A percentile compares a stretch with the other conserved stretches of the same genome.
Conservation (phyloP, 2,329 filamentous ascomycete species). For the Zymoseptoria brevis region DNA sequence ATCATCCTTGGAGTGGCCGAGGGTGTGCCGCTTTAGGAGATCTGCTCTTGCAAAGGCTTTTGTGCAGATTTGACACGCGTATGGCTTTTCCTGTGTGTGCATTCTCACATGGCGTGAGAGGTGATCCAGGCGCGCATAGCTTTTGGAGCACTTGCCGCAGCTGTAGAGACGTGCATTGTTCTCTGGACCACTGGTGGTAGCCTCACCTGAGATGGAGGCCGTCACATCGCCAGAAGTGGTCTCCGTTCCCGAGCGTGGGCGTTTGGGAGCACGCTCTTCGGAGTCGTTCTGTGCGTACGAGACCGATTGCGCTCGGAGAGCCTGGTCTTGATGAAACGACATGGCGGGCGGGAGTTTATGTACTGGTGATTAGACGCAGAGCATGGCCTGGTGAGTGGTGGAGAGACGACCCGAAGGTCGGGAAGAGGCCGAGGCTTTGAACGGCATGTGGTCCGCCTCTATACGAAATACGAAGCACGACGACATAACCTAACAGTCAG, state of each 20-base stretch:
- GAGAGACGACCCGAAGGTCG: no score
- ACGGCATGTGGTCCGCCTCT: no score
- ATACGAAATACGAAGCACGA: no score
- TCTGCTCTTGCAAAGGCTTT: constrained; percentile 44
- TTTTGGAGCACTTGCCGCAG: constrained; percentile 46
- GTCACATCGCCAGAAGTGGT: constrained; percentile 5
- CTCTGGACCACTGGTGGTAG: constrained; percentile 5
- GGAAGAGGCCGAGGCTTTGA: no score
- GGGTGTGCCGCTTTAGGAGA: constrained; percentile 44
- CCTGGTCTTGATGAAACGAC: not conserved
- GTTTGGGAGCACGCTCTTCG: constrained; percentile 8
- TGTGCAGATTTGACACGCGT: constrained; percentile 31
- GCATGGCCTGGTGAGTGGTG: not conserved
- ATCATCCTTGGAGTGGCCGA: constrained; percentile 34
- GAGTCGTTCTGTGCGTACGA: not conserved
- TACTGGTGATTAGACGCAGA: not conserved
- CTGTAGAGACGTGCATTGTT: constrained; percentile 34
- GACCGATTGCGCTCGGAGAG: not conserved
- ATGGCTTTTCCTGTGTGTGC: constrained; percentile 39
- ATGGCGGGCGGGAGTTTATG: not conserved
- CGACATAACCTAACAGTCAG: no score
- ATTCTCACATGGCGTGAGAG: constrained; percentile 45
- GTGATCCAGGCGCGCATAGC: constrained; percentile 47
- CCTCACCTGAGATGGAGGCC: constrained; percentile 1
- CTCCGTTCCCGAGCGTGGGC: constrained; percentile 4